Base-by-base conservation (phyloP, 2,329 filamentous ascomycete genomes). In the Epicoccum nigrum region DNA sequence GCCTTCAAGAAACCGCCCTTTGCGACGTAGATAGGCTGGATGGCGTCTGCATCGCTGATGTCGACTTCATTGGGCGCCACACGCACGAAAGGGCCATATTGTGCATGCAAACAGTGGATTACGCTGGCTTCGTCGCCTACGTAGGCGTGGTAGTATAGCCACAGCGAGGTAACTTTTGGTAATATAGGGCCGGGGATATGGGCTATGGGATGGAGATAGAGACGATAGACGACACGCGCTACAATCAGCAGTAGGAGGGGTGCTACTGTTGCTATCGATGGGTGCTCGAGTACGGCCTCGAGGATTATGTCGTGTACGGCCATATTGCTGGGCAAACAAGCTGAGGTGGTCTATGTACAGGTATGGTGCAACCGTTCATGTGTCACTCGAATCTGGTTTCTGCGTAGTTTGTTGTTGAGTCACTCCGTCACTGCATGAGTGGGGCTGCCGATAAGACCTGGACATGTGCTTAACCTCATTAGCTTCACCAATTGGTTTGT, bases 1-100 rank as follows among this genome's bases (percentile, higher is more conserved):
- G 79, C 74, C 61, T 85, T 85, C 0, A 68, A 64, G 45, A 85
- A 84, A 1, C 82, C 82, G 3, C 82, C 81, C 30, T 72, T 77
- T 2, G 74, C 69, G 11, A 77, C 63, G 62, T 85, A 85, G 25
- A 85, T 81, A 1, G 77, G 69, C 0, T 74, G 67, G 19, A 82
- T 60, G 1, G 78, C 80, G 39, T 64, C 62, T 1, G 63, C 60
- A 43, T 70, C 68, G 27, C 57, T 63, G 8, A 69, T 62, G 21
- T 67, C 63, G 16, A 68, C 49, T 25, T 69, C 65, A 21, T 63
- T 59, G 2, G 65, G 67, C 11, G 65, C 54, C 7, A 69, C 60
- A 13, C 67, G 62, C 20, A 69, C 56, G n/a, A 57, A 45, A 1
- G 59, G 50, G 5, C 64, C 65, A 27, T 68, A 64, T 30, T 37